Evolutionary conservation across 805 yeast species (phyloP).

Genomic region (Cyberlindnera xylosilytica): DNA sequence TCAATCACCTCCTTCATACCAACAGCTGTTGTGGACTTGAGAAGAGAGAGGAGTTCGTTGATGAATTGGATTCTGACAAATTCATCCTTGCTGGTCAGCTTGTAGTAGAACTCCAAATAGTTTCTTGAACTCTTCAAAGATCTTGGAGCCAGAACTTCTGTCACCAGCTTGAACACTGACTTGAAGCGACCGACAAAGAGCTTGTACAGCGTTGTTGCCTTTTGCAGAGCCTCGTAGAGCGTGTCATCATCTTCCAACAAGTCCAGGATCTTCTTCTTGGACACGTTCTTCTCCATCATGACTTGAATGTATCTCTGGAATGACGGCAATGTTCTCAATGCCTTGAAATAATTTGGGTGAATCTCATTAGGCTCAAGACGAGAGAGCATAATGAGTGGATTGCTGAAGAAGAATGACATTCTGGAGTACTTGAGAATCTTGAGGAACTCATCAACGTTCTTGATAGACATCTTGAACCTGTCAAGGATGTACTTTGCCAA

Average conservation of each 20-base stretch:
- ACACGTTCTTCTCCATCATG: slow-evolving; percentile 9
- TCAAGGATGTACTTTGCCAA: slow-evolving; percentile 19
- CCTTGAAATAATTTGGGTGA: slow-evolving; percentile 17
- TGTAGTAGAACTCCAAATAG: slow-evolving; percentile 22
- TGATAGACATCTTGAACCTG: slow-evolving; percentile 21
- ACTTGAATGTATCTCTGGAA: slow-evolving; percentile 25
- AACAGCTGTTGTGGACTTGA: slow-evolving; percentile 11
- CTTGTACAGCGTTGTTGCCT: slow-evolving; percentile 19
- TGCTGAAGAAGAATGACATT: slow-evolving; percentile 25
- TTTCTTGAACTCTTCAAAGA: slow-evolving; percentile 16
- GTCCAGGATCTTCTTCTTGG: slow-evolving; percentile 5
- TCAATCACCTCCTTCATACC: slow-evolving; percentile 10
- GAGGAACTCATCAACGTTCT: slow-evolving; percentile 25
- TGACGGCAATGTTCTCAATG: slow-evolving; percentile 35
- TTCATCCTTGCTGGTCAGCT: slow-evolving; percentile 23
- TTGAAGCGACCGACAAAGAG: slow-evolving; percentile 18
- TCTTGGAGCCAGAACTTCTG: slow-evolving; percentile 15
- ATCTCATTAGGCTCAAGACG: neutral
- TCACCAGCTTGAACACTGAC: slow-evolving; percentile 19
- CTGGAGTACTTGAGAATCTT: slow-evolving; percentile 23
- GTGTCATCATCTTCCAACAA: slow-evolving; percentile 23
- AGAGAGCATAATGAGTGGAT: slow-evolving; percentile 20
- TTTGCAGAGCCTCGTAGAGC: slow-evolving; percentile 13
- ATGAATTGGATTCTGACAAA: slow-evolving; percentile 23
- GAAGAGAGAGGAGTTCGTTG: slow-evolving; percentile 21